Evolutionary conservation across 192 early-diverging fungal species (phyloP).

Genomic region (Entomortierella beljakovae): DNA sequence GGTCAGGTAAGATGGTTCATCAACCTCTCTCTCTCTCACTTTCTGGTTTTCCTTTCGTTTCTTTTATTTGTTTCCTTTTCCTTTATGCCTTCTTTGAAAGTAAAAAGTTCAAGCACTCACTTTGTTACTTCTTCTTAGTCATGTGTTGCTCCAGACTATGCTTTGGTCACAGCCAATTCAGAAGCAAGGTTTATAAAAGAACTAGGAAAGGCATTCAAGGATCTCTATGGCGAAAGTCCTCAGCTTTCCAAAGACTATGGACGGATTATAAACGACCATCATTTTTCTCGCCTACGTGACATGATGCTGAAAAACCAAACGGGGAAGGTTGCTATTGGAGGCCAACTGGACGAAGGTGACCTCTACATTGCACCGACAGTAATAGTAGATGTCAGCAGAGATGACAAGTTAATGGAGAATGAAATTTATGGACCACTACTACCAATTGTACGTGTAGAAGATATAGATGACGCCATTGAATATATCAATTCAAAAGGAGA

Average conservation of each 20-base stretch:
- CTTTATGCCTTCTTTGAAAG: too few species aligned
- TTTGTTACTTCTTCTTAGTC: conserved; percentile 57
- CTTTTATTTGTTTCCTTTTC: too few species aligned
- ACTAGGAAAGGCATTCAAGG: conserved; percentile 55
- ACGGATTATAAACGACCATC: conserved; percentile 78
- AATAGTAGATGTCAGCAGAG: conserved; percentile 74
- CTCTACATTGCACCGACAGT: conserved; percentile 87
- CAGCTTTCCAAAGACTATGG: conserved; percentile 64
- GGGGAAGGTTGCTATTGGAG: conserved; percentile 72
- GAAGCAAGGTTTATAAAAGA: conserved; percentile 69
- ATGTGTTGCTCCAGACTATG: conserved; percentile 90
- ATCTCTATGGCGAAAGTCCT: conserved; percentile 64
- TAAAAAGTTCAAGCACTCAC: neutral
- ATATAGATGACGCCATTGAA: conserved; percentile 75
- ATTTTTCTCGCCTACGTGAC: conserved; percentile 76
- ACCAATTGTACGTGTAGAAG: conserved; percentile 78
- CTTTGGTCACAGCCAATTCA: conserved; percentile 72
- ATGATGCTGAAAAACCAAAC: conserved; percentile 60
- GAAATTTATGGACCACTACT: conserved; percentile 96
- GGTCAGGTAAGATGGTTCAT: conserved; percentile 76
- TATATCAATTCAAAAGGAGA: conserved; percentile 74
- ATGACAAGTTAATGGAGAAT: conserved; percentile 80
- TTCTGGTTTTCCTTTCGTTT: too few species aligned
- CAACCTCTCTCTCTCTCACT: too few species aligned
- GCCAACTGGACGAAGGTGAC: conserved; percentile 68